Evolutionary conservation across 495 filamentous ascomycete species (phyloP), one percentile per base, ranked within the genome.

Genomic region (Xylaria sp.): DNA sequence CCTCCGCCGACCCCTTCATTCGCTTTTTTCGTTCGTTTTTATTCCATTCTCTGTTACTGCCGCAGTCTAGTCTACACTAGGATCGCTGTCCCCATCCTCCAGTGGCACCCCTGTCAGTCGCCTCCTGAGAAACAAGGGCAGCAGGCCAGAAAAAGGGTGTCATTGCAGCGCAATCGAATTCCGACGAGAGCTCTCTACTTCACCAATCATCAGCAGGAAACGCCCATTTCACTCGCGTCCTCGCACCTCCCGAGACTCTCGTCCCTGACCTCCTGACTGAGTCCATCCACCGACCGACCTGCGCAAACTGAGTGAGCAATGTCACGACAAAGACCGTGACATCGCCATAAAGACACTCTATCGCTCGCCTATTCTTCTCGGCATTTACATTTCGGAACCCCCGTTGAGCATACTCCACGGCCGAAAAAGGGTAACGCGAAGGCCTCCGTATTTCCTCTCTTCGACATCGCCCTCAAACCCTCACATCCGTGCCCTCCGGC

Each of bases 291-390:
- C 14, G 52, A 58, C 61, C 8, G 26, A n/a, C 46, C 40, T 24
- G 52, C 55, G 61, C 52, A 59, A 40, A 48, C 48, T 50, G 59
- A 71, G 15, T 65, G 68, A 63, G 69, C 68, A 69, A 76, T 72
- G 72, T 69, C 70, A 71, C 72, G 70, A 74, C 73, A 77, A 75
- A 78, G 72, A 72, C 68, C 71, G 73, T 74, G 71, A 73, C 70
- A 35, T 73, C 59, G 71, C 71, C 63, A 74, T 57, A 68, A 72
- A 71, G 68, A 74, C 73, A 73, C n/a, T 71, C 70, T 70, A 73
- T 55, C 31, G 4, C 12, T 2, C 59, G 21, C 70, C 48, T 44
- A 24, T 75, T 70, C 61, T 69, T 69, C 70, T 71, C 72, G 67
- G 43, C 43, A 50, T 53, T 73, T 73, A 55, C 52, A 71, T 67